Evolutionary conservation across 768 basidiomycete species (phyloP).

Genomic region (Mycena belliarum): DNA sequence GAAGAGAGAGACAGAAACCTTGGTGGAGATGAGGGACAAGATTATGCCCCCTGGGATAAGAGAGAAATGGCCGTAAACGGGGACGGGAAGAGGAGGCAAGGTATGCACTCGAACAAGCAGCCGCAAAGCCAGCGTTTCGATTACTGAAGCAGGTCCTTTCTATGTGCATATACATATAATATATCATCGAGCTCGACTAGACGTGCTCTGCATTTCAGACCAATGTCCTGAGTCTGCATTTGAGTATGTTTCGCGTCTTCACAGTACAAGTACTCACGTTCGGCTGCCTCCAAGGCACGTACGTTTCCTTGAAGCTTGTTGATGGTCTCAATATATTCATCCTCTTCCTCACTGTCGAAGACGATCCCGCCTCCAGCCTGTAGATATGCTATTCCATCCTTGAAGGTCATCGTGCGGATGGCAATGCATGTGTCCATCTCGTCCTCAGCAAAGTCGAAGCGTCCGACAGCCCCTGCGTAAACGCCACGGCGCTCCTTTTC

Average conservation of each 20-base stretch:
- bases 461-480: slow-evolving; percentile 97
- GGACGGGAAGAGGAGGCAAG: background rate
- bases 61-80: no score
- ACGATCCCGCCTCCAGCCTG: slow-evolving; percentile 99
- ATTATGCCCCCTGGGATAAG: no score
- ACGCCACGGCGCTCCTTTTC: slow-evolving; percentile 91
- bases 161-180: background rate
- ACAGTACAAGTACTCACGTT: slow-evolving; percentile 64
- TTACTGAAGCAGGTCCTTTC: background rate
- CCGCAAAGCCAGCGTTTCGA: slow-evolving; percentile 10
- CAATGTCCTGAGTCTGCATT: slow-evolving; percentile 57
- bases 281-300: slow-evolving; percentile 81
- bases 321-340: slow-evolving; percentile 95
- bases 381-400: slow-evolving; percentile 86
- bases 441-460: slow-evolving; percentile 93
- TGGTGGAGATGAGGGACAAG: no score
- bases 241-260: slow-evolving; percentile 22
- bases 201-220: slow-evolving; percentile 40
- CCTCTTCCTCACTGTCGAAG: slow-evolving; percentile 94
- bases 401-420: slow-evolving; percentile 97
- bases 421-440: slow-evolving; percentile 99
- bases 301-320: slow-evolving; percentile 92
- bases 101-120: no score
- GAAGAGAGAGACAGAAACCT: no score
- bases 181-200: slow-evolving; percentile 19